Conservation (phyloP, 495 filamentous ascomycete species). For the Penicillium macrosclerotiorum region DNA sequence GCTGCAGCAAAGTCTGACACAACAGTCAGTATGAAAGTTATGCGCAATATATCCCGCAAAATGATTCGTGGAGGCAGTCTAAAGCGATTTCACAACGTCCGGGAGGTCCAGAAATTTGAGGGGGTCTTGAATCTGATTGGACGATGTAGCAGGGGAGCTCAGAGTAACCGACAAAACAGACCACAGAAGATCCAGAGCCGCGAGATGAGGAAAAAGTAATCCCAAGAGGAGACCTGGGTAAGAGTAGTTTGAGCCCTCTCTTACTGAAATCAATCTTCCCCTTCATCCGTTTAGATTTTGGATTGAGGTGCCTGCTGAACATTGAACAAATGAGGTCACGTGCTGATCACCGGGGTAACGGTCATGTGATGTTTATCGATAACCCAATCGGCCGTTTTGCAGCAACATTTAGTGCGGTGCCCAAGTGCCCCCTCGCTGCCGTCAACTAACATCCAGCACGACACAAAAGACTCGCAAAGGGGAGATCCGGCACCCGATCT, state of each 20-base stretch:
- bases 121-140: conserved; percentile 14
- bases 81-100: too few relatives aligned
- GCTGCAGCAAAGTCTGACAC: conserved; percentile 1
- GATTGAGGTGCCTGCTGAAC: not conserved
- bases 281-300: not conserved
- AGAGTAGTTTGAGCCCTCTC: too few relatives aligned
- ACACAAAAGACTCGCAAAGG: conserved; percentile 2
- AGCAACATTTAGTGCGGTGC: not conserved
- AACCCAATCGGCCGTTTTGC: conserved; percentile 22
- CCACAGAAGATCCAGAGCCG: not conserved
- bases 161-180: not conserved
- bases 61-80: too few relatives aligned
- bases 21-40: not conserved
- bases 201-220: too few relatives aligned
- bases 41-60: too few relatives aligned
- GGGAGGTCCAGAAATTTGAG: conserved; percentile 3
- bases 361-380: conserved; percentile 45
- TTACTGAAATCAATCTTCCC: too few relatives aligned
- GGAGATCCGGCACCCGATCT: conserved; percentile 2
- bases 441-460: not conserved
- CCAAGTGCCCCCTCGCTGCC: conserved; percentile 5
- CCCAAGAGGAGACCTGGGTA: too few relatives aligned
- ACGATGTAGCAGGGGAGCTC: not conserved
- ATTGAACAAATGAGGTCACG: conserved; percentile 11
- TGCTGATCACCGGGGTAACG: conserved; percentile 39